Conservation (phyloP, 169 alveolate genomes). For the Theileria orientalis region DNA sequence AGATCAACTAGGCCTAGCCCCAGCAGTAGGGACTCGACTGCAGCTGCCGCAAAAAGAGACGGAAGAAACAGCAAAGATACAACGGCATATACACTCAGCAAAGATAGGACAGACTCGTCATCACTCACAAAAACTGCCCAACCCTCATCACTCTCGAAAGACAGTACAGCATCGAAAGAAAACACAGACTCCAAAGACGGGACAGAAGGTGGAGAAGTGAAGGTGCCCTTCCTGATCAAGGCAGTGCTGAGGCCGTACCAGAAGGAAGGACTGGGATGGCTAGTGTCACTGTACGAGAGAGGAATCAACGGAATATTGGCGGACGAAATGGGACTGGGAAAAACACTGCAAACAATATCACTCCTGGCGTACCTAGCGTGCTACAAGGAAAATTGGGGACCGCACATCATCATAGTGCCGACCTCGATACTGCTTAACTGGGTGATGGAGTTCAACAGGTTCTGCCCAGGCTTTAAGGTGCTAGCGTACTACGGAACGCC, state of each 20-base stretch:
- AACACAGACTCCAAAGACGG: too few species aligned
- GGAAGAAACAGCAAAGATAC: constrained; percentile 57
- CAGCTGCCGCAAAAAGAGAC: constrained; percentile 42
- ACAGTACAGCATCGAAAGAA: too few species aligned
- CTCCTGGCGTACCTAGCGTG: constrained; percentile 96
- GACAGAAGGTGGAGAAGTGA: constrained; percentile 69
- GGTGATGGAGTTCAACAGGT: constrained; percentile 97
- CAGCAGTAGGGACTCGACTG: not conserved
- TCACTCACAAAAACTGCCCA: too few species aligned
- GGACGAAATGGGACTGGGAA: constrained; percentile 99
- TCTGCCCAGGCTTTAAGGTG: constrained; percentile 96
- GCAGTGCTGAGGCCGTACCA: constrained; percentile 93
- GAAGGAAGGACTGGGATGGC: constrained; percentile 94
- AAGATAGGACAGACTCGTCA: too few species aligned
- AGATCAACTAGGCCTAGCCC: too few species aligned
- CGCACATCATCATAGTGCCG: constrained; percentile 98
- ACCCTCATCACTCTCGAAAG: too few species aligned
- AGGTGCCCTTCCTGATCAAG: constrained; percentile 86
- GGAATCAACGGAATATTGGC: constrained; percentile 97
- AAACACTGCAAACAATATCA: constrained; percentile 97
- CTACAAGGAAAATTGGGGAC: constrained; percentile 96
- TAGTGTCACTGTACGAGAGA: constrained; percentile 92
- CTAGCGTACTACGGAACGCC: constrained; percentile 93
- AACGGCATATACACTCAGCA: too few species aligned
- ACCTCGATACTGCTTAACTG: constrained; percentile 97